Conservation (phyloP, 257 asterid genomes). For the Forsythia viridissima region DNA sequence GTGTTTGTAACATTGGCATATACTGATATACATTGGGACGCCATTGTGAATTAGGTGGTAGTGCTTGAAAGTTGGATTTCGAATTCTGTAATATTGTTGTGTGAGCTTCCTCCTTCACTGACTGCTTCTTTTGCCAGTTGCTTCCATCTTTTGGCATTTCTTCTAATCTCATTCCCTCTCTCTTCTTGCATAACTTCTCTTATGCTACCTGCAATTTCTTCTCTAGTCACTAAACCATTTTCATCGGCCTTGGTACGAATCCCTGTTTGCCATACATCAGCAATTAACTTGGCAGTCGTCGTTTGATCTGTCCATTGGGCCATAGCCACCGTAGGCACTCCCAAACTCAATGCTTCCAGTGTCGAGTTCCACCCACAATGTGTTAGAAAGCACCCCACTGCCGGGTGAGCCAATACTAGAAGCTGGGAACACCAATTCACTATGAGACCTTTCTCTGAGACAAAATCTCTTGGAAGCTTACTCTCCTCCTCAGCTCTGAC, state of each 20-base stretch:
- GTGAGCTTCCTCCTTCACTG: slow-evolving; percentile 46
- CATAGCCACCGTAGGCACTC: slow-evolving; percentile 44
- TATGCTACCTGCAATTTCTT: slow-evolving; percentile 27
- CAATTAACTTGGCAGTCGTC: slow-evolving; percentile 41
- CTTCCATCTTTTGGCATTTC: slow-evolving; percentile 42
- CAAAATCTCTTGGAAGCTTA: slow-evolving; percentile 20
- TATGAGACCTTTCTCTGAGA: slow-evolving; percentile 10
- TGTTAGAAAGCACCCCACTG: slow-evolving; percentile 44
- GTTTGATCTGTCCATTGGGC: slow-evolving; percentile 51
- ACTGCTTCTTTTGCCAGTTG: slow-evolving; percentile 34
- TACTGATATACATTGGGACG: no score
- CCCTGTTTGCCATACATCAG: slow-evolving; percentile 46
- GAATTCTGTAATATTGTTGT: slow-evolving; percentile 33
- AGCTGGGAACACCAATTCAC: slow-evolving; percentile 35
- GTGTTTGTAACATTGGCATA: no score
- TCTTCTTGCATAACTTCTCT: slow-evolving; percentile 33
- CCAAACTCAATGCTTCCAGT: slow-evolving; percentile 40
- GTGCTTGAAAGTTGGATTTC: slow-evolving; percentile 10
- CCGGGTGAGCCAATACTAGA: slow-evolving; percentile 29
- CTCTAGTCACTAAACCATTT: slow-evolving; percentile 35
- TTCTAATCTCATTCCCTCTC: slow-evolving; percentile 28
- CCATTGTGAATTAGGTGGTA: no score
- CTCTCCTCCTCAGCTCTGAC: slow-evolving; percentile 29
- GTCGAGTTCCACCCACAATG: slow-evolving; percentile 73
- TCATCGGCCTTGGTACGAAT: slow-evolving; percentile 32